Base-by-base conservation (phyloP, 2,329 filamentous ascomycete species). In the Fusarium sp. region DNA sequence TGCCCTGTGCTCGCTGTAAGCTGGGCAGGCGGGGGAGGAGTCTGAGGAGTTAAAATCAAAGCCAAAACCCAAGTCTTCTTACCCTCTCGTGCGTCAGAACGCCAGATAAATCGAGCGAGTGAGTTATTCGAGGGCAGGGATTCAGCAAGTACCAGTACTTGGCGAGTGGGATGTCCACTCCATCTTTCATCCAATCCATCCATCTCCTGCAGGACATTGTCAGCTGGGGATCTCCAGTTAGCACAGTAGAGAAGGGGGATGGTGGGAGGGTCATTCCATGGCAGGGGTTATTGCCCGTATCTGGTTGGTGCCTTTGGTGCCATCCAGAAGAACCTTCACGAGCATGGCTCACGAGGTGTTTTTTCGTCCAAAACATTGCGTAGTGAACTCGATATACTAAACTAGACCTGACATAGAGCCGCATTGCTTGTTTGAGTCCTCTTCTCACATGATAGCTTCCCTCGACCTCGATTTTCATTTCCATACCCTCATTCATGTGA, bases 131-230 rank as follows among this genome's bases (percentile, higher is more conserved):
- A 43, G 38, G 21, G 21, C 60, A 57, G 49, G 60, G 58, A 35
- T 44, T 16, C 6, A 20, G 13, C 6, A 57, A 48, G 66, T 69
- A 69, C 39, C 37, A 26, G 56, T 69, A 69, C 61, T 63, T 66
- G 42, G 15, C n/a, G 54, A 57, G 42, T 57, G 23, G 42, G 42
- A 42, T 43, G 28, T 24, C 49, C 48, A 53, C 41, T 56, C 35
- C 59, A 48, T 47, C 35, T 28, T 21, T 33, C 28, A 47, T 57
- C n/a, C 37, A 38, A 21, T 44, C 52, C 52, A 43, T 33, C 33
- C 35, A 66, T 56, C 58, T 64, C 44, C 63, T 70, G 62, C 66
- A 68, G 62, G 47, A 68, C 66, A 63, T 69, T 70, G 57, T 68
- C 66, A 68, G 57, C 66, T 70, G 49, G 43, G 47, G 33, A 63